Evolutionary conservation across 352 stramenopile species (phyloP).

Genomic region (Pseudoperonospora humuli): DNA sequence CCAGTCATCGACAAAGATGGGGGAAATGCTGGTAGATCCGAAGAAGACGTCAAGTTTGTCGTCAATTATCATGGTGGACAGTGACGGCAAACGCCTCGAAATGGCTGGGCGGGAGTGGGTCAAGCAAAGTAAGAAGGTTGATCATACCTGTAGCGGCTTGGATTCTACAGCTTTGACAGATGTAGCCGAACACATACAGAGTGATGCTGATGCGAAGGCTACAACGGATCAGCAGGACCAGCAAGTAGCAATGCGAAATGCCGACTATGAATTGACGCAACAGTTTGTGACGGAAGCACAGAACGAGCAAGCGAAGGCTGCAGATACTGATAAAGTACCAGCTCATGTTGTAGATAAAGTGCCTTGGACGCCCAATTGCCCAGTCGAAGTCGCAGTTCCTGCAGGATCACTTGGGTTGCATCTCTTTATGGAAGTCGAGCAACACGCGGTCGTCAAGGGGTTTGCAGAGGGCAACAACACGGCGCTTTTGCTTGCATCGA

Average conservation of each 20-base stretch:
- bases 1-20: slow-evolving; percentile 57
- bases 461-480: slow-evolving; percentile 46
- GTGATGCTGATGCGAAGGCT: neutral
- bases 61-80: slow-evolving; percentile 57
- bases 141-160: neutral
- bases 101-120: slow-evolving; percentile 36
- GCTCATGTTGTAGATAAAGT: slow-evolving; percentile 4
- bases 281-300: slow-evolving; percentile 23
- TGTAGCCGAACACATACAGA: slow-evolving; percentile 4
- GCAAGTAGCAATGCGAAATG: slow-evolving; percentile 3
- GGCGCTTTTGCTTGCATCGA: slow-evolving; percentile 20
- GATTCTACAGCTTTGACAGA: slow-evolving; percentile 2
- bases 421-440: slow-evolving; percentile 44
- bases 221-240: neutral
- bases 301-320: slow-evolving; percentile 3
- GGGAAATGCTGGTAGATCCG: slow-evolving; percentile 44
- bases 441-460: slow-evolving; percentile 46
- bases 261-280: slow-evolving; percentile 25
- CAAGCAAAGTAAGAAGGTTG: slow-evolving; percentile 1
- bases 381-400: slow-evolving; percentile 30
- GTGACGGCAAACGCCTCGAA: slow-evolving; percentile 33
- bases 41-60: slow-evolving; percentile 35
- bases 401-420: slow-evolving; percentile 51
- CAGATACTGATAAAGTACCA: slow-evolving; percentile 2
- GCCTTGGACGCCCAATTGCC: slow-evolving; percentile 20